Percentiles rank a stretch among this genome's conserved stretches.
These are phyloP conservation scores for Apiotrichum siamense DNA, from an alignment of 1,284 basidiomycete genomes.

Conservation along the genomic window DNA sequence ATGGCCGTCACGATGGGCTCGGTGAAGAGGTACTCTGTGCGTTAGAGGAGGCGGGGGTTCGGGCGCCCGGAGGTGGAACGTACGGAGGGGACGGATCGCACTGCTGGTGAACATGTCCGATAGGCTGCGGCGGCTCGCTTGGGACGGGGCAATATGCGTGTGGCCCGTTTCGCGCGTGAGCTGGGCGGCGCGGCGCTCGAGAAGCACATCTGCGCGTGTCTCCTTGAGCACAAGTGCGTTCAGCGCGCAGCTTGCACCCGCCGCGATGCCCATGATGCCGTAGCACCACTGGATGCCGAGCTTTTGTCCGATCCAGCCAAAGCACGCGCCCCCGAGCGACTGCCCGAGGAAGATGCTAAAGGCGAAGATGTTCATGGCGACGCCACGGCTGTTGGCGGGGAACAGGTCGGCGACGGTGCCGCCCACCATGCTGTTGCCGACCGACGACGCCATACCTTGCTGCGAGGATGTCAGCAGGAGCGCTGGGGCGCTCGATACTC, in stretches of 20 bases:
- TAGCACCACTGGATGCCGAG: slow-evolving; percentile 37
- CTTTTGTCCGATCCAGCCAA: slow-evolving; percentile 30
- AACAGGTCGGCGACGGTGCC: slow-evolving; percentile 46
- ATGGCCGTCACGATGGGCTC: slow-evolving; percentile 50
- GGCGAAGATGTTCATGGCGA: slow-evolving; percentile 47
- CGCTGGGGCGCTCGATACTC: neutral
- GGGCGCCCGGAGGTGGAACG: slow-evolving; percentile 7
- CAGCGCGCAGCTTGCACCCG: slow-evolving; percentile 26
- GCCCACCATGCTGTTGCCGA: slow-evolving; percentile 40
- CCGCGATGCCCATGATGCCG: slow-evolving; percentile 34
- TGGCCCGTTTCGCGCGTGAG: slow-evolving; percentile 45
- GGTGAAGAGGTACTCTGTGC: slow-evolving; percentile 44
- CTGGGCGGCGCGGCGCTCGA: slow-evolving; percentile 40
- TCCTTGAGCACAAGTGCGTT: slow-evolving; percentile 42
- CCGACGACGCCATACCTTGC: slow-evolving; percentile 35
- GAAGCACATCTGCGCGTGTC: slow-evolving; percentile 48
- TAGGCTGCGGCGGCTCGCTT: slow-evolving; percentile 37
- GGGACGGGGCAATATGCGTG: slow-evolving; percentile 35
- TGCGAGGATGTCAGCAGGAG: slow-evolving; percentile 8
- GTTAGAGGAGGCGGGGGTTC: too few relatives aligned
- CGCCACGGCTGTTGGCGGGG: slow-evolving; percentile 38
- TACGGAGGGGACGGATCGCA: slow-evolving; percentile 38
- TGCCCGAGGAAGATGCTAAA: slow-evolving; percentile 44
- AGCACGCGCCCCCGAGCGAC: slow-evolving; percentile 22
- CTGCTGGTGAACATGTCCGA: slow-evolving; percentile 35